phyloP scores from a whole-genome alignment of 2,329 filamentous ascomycete genomes.

The Fusarium subtropicale region DNA sequence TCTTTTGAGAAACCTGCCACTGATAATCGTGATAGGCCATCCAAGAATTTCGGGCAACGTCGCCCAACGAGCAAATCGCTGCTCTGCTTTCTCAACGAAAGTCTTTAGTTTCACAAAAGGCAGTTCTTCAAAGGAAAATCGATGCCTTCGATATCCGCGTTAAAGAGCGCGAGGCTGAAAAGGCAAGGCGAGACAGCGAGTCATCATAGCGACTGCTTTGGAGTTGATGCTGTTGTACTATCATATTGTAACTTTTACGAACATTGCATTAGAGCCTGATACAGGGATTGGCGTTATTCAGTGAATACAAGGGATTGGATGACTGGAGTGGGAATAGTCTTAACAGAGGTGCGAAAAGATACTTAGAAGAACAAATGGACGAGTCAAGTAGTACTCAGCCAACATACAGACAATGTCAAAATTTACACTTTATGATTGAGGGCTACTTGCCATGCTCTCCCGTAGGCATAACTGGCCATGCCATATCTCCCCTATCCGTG shows the following conservation, averaged over 20 bases:
- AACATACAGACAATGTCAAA: background rate
- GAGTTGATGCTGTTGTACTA: slow-evolving; percentile 15
- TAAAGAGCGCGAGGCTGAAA: slow-evolving; percentile 52
- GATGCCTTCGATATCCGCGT: slow-evolving; percentile 55
- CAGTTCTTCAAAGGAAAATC: slow-evolving; percentile 57
- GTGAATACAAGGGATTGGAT: background rate
- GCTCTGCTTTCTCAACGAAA: slow-evolving; percentile 58
- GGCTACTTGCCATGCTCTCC: slow-evolving; percentile 28
- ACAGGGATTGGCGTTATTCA: slow-evolving; percentile 26
- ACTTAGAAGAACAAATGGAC: background rate
- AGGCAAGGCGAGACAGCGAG: slow-evolving; percentile 35
- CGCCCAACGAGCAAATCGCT: slow-evolving; percentile 59
- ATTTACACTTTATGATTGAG: slow-evolving; percentile 26
- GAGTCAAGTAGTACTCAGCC: background rate
- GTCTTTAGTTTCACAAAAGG: slow-evolving; percentile 54
- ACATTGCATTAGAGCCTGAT: slow-evolving; percentile 6
- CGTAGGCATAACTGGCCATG: slow-evolving; percentile 33
- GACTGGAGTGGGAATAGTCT: background rate
- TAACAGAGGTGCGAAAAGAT: background rate
- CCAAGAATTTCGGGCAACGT: slow-evolving; percentile 54
- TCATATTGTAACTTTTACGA: slow-evolving; percentile 25
- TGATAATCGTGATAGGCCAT: slow-evolving; percentile 46
- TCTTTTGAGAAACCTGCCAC: background rate
- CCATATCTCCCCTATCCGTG: slow-evolving; percentile 14
- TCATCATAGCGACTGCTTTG: background rate